These are phyloP conservation scores for Protomyces gravidus DNA, from an alignment of 1,139 yeast genomes.

Conservation along the genomic window DNA sequence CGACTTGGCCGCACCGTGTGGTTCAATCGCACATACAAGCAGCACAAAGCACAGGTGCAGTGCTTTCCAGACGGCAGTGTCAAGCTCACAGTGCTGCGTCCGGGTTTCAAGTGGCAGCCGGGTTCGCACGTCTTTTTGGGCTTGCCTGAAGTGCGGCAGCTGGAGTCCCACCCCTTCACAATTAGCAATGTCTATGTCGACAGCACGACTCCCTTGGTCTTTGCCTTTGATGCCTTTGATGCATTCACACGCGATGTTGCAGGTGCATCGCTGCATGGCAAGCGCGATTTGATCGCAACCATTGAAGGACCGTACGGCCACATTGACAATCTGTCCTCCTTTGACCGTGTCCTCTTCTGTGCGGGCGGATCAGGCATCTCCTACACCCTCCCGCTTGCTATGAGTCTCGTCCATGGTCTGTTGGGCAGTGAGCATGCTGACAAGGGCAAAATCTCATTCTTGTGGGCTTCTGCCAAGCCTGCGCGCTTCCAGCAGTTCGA, in stretches of 20 bases:
- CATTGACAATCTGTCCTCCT: neutral
- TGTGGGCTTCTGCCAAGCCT: neutral
- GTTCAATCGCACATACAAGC: neutral
- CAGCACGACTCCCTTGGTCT: neutral
- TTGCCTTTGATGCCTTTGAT: neutral
- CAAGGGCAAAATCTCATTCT: neutral
- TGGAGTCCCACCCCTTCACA: constrained; percentile 10
- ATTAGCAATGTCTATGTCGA: neutral
- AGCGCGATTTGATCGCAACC: neutral
- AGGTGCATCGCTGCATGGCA: neutral
- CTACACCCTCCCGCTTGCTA: constrained; percentile 10
- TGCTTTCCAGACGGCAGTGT: constrained; percentile 41
- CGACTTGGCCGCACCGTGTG: constrained; percentile 1
- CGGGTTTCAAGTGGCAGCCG: constrained; percentile 2
- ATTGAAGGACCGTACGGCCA: constrained; percentile 9
- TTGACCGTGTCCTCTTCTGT: constrained; percentile 6
- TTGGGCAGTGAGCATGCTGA: neutral
- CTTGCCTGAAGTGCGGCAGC: constrained; percentile 3
- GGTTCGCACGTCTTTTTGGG: constrained; percentile 7
- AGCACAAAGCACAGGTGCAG: neutral
- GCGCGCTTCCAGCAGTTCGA: neutral
- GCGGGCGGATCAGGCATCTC: constrained; percentile 13
- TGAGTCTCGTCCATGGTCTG: neutral
- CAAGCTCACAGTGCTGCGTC: constrained; percentile 3
- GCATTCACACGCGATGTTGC: neutral